Evolutionary conservation across 2,329 filamentous ascomycete genomes (phyloP), one percentile per base, ranked within the genome.

Genomic region (Aspergillus sp.): DNA sequence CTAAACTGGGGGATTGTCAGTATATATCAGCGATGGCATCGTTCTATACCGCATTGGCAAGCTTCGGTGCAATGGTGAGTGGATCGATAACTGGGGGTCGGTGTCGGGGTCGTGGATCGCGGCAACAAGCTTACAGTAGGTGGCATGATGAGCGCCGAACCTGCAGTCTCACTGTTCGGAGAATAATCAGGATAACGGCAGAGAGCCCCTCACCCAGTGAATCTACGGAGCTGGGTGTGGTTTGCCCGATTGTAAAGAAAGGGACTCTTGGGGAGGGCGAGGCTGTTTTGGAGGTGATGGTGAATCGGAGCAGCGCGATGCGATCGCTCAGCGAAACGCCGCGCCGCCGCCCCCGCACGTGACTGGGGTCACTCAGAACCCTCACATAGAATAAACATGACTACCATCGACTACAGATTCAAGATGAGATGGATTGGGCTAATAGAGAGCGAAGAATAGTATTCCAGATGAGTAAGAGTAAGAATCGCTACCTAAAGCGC

Each of bases 1-100:
- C 84, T 80, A 67, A 85, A 85, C 83, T 86, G 66, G 27, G 30
- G 21, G 3, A 6, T n/a, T 32, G 56, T 72, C 60, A 73, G 64
- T 36, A 36, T 30, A 41, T 11, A 2, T 23, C 7, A 56, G 58
- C 54, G 23, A 10, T 19, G 2, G 15, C 15, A 38, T n/a, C n/a
- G 10, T 21, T 36, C 39, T 36, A 44, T 8, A 36, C 44, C 50
- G 23, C 5, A 23, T 32, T n/a, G 38, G 25, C 47, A 32, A 50
- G 51, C 27, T 49, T 44, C 39, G 17, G 36, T 51, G 27, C 36
- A 32, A 48, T 15, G 41, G 47, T 13, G 57, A 54, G 11, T 23
- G 17, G 57, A 53, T 13, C 15, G 13, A 53, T 30, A 8, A 19
- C 39, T 27, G 25, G 27, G 27, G 27, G 27, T 30, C 27, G 38